These are phyloP conservation scores for Besnoitia besnoiti DNA, from an alignment of 169 alveolate species.

Conservation along the genomic window DNA sequence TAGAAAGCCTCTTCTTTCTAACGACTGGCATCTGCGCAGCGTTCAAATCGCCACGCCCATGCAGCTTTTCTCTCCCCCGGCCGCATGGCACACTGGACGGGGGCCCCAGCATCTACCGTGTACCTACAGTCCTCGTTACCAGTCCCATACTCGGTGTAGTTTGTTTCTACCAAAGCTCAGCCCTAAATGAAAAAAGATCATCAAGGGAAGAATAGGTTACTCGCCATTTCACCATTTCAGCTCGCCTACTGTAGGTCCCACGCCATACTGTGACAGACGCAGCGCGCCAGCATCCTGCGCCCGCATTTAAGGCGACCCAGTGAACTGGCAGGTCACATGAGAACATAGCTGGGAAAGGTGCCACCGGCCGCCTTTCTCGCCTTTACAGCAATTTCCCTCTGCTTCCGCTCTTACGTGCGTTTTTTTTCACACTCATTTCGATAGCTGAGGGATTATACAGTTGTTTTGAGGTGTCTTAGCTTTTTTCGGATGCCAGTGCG, in stretches of 20 bases:
- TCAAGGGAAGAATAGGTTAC: too few species aligned
- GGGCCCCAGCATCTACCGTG: slow-evolving; percentile 14
- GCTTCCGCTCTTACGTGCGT: not conserved
- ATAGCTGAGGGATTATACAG: not conserved
- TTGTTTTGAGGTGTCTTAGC: not conserved
- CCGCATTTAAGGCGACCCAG: not conserved
- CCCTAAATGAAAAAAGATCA: not conserved
- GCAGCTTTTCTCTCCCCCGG: not conserved
- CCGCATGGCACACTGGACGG: not conserved
- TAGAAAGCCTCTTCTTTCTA: too few species aligned
- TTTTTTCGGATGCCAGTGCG: too few species aligned
- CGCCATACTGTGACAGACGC: not conserved
- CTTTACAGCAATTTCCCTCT: not conserved
- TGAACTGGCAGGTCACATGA: not conserved
- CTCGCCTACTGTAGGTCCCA: not conserved
- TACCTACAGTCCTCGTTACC: not conserved
- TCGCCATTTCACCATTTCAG: too few species aligned
- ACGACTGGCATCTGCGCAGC: too few species aligned
- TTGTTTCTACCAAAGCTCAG: not conserved
- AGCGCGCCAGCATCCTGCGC: not conserved
- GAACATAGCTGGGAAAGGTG: not conserved
- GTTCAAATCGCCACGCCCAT: too few species aligned
- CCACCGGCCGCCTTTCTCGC: not conserved
- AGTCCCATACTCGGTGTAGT: not conserved
- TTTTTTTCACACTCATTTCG: not conserved